These are phyloP conservation scores for Neospermospora avenae DNA, from an alignment of 2,329 filamentous ascomycete species.

Conservation along the genomic window DNA sequence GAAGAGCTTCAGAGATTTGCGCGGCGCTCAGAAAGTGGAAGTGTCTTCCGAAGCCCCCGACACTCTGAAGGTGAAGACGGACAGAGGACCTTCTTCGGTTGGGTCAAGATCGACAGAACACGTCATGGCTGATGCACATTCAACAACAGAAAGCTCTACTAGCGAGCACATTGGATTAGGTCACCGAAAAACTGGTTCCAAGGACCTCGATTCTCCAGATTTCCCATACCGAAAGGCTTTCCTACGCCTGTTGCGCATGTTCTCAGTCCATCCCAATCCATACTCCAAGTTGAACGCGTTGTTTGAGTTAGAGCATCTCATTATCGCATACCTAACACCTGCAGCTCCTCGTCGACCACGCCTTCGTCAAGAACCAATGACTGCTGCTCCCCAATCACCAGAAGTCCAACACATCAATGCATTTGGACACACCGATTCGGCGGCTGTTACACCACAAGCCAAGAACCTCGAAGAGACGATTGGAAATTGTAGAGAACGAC, in stretches of 20 bases:
- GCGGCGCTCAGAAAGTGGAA: constrained; percentile 45
- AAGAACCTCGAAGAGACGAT: constrained; percentile 63
- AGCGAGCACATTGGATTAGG: constrained; percentile 22
- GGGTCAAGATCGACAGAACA: constrained; percentile 25
- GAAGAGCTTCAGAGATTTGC: constrained; percentile 65
- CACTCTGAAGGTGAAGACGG: constrained; percentile 22
- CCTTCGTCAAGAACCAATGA: constrained; percentile 29
- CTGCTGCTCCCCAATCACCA: constrained; percentile 57
- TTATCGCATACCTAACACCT: constrained; percentile 68
- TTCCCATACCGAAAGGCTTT: constrained; percentile 84
- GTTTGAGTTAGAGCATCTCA: constrained; percentile 77
- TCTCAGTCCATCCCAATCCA: constrained; percentile 86
- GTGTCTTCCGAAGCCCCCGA: constrained; percentile 25
- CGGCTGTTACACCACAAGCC: constrained; percentile 35
- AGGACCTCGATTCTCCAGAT: constrained; percentile 41
- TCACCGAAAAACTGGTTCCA: constrained; percentile 25
- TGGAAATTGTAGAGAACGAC: constrained; percentile 65
- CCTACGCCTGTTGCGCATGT: constrained; percentile 74
- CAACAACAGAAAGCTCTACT: constrained; percentile 31
- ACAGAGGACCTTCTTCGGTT: constrained; percentile 25
- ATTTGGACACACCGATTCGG: constrained; percentile 29
- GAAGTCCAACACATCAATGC: constrained; percentile 31
- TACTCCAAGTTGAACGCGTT: constrained; percentile 80
- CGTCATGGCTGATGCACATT: constrained; percentile 22
- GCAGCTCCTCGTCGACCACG: constrained; percentile 39